phyloP scores from a whole-genome alignment of 2,329 filamentous ascomycete species.

The Phialophora tarda region DNA sequence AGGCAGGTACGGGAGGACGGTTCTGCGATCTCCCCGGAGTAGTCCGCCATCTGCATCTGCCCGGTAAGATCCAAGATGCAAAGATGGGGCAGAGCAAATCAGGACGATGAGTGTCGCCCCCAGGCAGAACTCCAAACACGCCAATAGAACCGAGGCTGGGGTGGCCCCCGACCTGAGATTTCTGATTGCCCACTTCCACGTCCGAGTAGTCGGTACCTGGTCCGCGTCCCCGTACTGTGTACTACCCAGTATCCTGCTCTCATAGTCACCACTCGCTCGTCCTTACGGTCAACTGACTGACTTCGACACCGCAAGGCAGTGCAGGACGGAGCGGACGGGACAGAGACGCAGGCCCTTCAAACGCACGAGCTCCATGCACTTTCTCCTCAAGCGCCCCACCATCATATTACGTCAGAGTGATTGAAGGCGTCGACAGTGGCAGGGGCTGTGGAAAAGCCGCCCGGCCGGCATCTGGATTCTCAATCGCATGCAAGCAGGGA shows the following conservation, averaged over 20 bases:
- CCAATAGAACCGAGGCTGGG: not conserved
- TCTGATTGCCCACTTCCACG: too few relatives aligned
- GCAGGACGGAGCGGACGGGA: too few relatives aligned
- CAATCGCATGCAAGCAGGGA: not conserved
- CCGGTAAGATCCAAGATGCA: conserved; percentile 19
- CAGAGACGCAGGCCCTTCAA: too few relatives aligned
- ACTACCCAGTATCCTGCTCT: not conserved
- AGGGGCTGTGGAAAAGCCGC: conserved; percentile 2
- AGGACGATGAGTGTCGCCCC: not conserved
- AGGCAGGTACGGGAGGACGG: not conserved
- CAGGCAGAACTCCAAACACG: not conserved
- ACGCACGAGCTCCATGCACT: not conserved
- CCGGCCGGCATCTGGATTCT: not conserved
- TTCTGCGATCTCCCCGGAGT: conserved; percentile 16
- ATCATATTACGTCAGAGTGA: conserved; percentile 5
- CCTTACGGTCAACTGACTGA: not conserved
- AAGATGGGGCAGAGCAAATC: not conserved
- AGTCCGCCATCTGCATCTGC: conserved; percentile 21
- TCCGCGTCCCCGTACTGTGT: too few relatives aligned
- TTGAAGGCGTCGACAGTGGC: not conserved
- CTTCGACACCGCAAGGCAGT: too few relatives aligned
- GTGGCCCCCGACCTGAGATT: not conserved
- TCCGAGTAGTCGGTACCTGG: too few relatives aligned
- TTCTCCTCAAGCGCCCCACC: conserved; percentile 6
- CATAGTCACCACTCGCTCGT: not conserved